A percentile compares a stretch with the other conserved stretches of the same genome.
These are phyloP conservation scores for Russula virescens DNA, from an alignment of 768 basidiomycete species.

Conservation along the genomic window DNA sequence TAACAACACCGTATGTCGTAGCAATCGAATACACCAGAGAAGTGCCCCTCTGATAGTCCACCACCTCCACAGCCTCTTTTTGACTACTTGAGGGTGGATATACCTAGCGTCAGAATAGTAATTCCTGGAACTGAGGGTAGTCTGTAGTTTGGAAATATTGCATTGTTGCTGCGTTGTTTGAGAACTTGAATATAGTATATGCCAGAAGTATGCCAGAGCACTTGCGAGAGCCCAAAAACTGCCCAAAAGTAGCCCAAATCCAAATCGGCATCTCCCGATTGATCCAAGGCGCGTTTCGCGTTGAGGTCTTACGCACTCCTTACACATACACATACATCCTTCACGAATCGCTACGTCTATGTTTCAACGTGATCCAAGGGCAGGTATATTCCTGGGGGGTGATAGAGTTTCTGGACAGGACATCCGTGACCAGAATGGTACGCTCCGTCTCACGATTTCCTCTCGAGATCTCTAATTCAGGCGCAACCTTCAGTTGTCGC, in stretches of 20 bases:
- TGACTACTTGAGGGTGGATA: conserved; percentile 22
- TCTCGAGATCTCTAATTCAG: conserved; percentile 4
- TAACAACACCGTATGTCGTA: neutral
- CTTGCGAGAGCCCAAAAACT: too few relatives aligned
- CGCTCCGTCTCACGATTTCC: conserved; percentile 23
- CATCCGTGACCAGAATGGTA: conserved; percentile 95
- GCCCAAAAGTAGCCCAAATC: too few relatives aligned
- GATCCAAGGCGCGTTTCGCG: neutral
- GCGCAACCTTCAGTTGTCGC: conserved; percentile 69
- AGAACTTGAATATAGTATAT: neutral
- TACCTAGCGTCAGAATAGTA: conserved; percentile 18
- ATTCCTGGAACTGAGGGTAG: neutral
- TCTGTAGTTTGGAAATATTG: neutral
- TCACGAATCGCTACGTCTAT: conserved; percentile 35
- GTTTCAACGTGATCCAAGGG: conserved; percentile 89
- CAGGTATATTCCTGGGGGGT: conserved; percentile 90
- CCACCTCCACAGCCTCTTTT: neutral
- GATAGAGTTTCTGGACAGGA: conserved; percentile 93
- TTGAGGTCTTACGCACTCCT: neutral
- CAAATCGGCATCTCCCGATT: conserved; percentile 15
- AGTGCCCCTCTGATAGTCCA: neutral
- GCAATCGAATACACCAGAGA: neutral
- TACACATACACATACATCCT: neutral
- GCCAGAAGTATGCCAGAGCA: too few relatives aligned
- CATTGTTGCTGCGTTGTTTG: neutral